A percentile compares a stretch with the other conserved stretches of the same genome.
These are phyloP conservation scores for Vanrija pseudolonga DNA, from an alignment of 1,284 basidiomycete genomes.

Conservation along the genomic window DNA sequence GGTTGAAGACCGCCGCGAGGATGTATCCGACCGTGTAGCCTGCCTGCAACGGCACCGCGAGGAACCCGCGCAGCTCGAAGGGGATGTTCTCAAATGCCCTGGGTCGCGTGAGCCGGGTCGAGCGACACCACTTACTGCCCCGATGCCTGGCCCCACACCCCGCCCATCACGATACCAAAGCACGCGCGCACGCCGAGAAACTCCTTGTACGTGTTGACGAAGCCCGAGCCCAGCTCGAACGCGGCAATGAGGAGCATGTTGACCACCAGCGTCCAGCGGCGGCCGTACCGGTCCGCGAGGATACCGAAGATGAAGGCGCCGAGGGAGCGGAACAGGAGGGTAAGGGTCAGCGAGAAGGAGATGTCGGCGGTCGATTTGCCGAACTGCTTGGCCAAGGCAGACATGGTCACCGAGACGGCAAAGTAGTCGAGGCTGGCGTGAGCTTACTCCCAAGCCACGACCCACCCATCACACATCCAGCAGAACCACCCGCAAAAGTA, in stretches of 20 bases:
- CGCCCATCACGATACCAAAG: slow-evolving; percentile 82
- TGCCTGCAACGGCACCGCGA: slow-evolving; percentile 77
- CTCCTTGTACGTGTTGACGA: slow-evolving; percentile 49
- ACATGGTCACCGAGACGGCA: slow-evolving; percentile 44
- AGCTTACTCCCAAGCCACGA: not conserved
- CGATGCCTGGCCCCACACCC: slow-evolving; percentile 50
- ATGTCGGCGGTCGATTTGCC: slow-evolving; percentile 27
- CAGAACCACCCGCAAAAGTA: slow-evolving; percentile 59
- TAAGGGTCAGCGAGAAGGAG: slow-evolving; percentile 80
- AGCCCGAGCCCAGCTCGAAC: slow-evolving; percentile 68
- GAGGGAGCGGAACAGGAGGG: slow-evolving; percentile 79
- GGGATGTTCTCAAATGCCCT: slow-evolving; percentile 83
- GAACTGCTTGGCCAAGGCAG: slow-evolving; percentile 53
- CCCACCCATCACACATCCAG: slow-evolving; percentile 53
- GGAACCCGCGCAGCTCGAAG: slow-evolving; percentile 76
- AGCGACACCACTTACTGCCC: too few relatives aligned
- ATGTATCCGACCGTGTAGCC: slow-evolving; percentile 62
- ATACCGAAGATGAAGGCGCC: slow-evolving; percentile 80
- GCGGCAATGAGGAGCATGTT: slow-evolving; percentile 68
- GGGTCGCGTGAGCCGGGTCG: not conserved
- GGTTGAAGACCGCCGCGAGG: slow-evolving; percentile 66
- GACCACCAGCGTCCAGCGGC: slow-evolving; percentile 80
- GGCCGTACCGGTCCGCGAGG: slow-evolving; percentile 75
- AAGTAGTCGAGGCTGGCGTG: slow-evolving; percentile 26
- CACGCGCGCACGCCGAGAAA: slow-evolving; percentile 58